phyloP scores from a whole-genome alignment of 345 rosid species.

The Eucalyptus rudis region DNA sequence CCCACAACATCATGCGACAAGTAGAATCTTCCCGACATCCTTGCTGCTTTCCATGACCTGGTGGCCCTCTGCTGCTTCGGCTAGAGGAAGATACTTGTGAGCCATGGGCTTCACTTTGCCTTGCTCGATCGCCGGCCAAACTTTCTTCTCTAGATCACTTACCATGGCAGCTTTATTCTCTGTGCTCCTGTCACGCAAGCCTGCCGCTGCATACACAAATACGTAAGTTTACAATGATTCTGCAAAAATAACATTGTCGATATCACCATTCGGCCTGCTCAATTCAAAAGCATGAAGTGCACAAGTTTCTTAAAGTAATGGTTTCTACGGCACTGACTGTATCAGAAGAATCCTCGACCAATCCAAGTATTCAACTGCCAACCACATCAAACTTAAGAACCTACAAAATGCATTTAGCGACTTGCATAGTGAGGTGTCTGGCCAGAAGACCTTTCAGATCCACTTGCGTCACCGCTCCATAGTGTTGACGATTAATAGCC shows the following conservation, averaged over 20 bases:
- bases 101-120: slow-evolving; percentile 67
- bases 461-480: slow-evolving; percentile 37
- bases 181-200: slow-evolving; percentile 52
- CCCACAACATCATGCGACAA: slow-evolving; percentile 14
- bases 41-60: slow-evolving; percentile 60
- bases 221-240: neutral
- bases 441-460: slow-evolving; percentile 43
- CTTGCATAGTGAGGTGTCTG: slow-evolving; percentile 80
- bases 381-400: neutral
- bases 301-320: neutral
- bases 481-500: slow-evolving; percentile 55
- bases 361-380: neutral
- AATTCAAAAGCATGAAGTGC: neutral
- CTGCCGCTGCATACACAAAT: slow-evolving; percentile 39
- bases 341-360: neutral
- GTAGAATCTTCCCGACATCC: slow-evolving; percentile 77
- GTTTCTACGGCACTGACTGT: neutral
- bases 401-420: neutral
- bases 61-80: slow-evolving; percentile 68
- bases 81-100: slow-evolving; percentile 32
- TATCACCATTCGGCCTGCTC: neutral
- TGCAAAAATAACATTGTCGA: neutral
- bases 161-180: slow-evolving; percentile 67
- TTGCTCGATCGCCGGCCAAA: slow-evolving; percentile 57
- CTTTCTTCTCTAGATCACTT: slow-evolving; percentile 59